These are phyloP conservation scores for Taiozyma onychis DNA, from an alignment of 1,139 yeast genomes.

Conservation along the genomic window DNA sequence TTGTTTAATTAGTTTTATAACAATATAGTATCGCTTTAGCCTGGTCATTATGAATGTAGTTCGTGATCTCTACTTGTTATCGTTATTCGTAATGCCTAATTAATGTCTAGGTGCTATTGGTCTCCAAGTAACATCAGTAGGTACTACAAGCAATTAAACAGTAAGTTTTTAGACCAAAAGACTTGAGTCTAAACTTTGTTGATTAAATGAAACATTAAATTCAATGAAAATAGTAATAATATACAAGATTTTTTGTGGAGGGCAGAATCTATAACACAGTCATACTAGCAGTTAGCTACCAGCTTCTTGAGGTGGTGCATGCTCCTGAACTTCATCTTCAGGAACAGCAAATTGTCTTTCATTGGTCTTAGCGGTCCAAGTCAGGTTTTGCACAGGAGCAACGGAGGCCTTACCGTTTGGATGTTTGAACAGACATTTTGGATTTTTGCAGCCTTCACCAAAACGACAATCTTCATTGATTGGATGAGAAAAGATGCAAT, in stretches of 20 bases:
- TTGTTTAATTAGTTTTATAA: constrained; percentile 15
- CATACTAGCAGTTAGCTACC: neutral
- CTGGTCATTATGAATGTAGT: neutral
- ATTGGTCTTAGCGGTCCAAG: constrained; percentile 33
- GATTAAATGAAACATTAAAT: neutral
- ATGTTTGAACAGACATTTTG: constrained; percentile 66
- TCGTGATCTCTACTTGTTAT: neutral
- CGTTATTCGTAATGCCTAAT: neutral
- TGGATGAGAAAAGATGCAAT: constrained; percentile 82
- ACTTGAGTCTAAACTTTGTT: neutral
- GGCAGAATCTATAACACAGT: neutral
- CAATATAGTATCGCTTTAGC: neutral
- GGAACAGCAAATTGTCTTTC: constrained; percentile 73
- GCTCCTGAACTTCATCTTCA: constrained; percentile 71
- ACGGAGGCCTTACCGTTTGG: constrained; percentile 58
- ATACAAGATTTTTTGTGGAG: neutral
- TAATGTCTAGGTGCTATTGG: too few relatives aligned
- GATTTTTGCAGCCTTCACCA: constrained; percentile 67
- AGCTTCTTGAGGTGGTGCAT: constrained; percentile 46
- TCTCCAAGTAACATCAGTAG: neutral
- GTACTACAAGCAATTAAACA: neutral
- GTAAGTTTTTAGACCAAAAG: neutral
- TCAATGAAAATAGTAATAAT: neutral
- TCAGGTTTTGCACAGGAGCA: constrained; percentile 11
- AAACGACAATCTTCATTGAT: constrained; percentile 73